These are phyloP conservation scores for Penicillium atrosanguineum DNA, from an alignment of 495 filamentous ascomycete species.

Conservation along the genomic window DNA sequence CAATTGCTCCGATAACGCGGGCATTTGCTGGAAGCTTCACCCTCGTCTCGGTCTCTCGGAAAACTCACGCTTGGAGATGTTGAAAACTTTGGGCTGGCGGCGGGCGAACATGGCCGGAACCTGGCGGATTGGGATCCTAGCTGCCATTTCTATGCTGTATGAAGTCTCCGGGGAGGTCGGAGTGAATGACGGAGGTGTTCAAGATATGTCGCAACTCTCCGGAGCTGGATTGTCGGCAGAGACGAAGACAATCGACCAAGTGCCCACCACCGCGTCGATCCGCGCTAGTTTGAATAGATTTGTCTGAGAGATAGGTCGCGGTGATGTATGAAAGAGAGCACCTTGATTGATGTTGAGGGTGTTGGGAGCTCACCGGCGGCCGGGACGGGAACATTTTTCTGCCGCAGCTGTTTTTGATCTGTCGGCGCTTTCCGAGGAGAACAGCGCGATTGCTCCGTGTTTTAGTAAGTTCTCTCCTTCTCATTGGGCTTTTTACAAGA, in stretches of 20 bases:
- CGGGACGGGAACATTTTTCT: constrained; percentile 50
- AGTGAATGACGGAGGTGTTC: constrained; percentile 17
- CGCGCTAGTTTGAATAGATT: constrained; percentile 12
- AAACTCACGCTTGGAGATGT: constrained; percentile 41
- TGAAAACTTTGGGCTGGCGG: constrained; percentile 34
- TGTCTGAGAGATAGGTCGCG: constrained; percentile 7
- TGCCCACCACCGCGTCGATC: constrained; percentile 32
- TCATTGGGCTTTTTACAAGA: not conserved
- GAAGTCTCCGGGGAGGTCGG: constrained; percentile 4
- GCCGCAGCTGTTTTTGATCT: constrained; percentile 31
- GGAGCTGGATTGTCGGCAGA: constrained; percentile 24
- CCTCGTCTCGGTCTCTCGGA: constrained; percentile 1
- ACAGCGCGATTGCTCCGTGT: constrained; percentile 12
- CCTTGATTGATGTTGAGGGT: constrained; percentile 35
- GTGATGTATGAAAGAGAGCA: constrained; percentile 11
- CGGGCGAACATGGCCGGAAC: constrained; percentile 40
- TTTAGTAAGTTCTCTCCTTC: constrained; percentile 12
- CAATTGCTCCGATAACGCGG: constrained; percentile 9
- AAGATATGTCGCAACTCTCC: constrained; percentile 22
- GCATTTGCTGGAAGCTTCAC: not conserved
- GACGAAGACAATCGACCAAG: constrained; percentile 25
- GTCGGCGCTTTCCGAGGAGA: constrained; percentile 27
- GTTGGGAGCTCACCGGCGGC: constrained; percentile 46
- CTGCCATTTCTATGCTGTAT: constrained; percentile 35
- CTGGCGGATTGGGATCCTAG: constrained; percentile 34